phyloP scores from a whole-genome alignment of 495 filamentous ascomycete genomes.

The Aspergillus steynii region DNA sequence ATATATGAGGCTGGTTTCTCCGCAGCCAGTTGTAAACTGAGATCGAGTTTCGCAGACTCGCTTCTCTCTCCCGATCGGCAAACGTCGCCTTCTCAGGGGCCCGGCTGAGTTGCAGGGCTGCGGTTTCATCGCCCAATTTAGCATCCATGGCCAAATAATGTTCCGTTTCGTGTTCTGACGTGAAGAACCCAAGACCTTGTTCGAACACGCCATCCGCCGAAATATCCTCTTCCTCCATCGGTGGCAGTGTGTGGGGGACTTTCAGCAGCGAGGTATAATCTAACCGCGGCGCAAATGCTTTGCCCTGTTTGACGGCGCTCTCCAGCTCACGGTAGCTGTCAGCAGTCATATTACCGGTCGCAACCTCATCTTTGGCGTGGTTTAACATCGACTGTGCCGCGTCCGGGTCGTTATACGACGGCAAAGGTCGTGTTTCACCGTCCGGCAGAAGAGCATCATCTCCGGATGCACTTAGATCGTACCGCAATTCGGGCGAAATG shows the following conservation, averaged over 20 bases:
- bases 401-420: slow-evolving; percentile 38
- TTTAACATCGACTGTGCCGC: slow-evolving; percentile 41
- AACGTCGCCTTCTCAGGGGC: slow-evolving; percentile 41
- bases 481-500: slow-evolving; percentile 72
- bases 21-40: slow-evolving; percentile 91
- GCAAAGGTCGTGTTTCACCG: slow-evolving; percentile 39
- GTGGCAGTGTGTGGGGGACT: slow-evolving; percentile 31
- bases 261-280: slow-evolving; percentile 35
- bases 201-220: slow-evolving; percentile 21
- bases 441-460: slow-evolving; percentile 39
- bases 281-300: slow-evolving; percentile 38
- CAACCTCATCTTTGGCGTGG: slow-evolving; percentile 45
- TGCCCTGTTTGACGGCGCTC: slow-evolving; percentile 38
- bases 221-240: slow-evolving; percentile 17
- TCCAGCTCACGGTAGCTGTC: slow-evolving; percentile 42
- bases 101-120: slow-evolving; percentile 33
- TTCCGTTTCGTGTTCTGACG: slow-evolving; percentile 76
- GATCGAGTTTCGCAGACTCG: slow-evolving; percentile 72
- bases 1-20: slow-evolving; percentile 77
- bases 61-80: slow-evolving; percentile 57
- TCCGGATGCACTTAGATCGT: slow-evolving; percentile 52
- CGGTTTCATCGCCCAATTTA: slow-evolving; percentile 55
- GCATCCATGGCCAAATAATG: slow-evolving; percentile 72
- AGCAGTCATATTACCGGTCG: slow-evolving; percentile 40
- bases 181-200: slow-evolving; percentile 59